phyloP scores from a whole-genome alignment of 1,284 basidiomycete genomes.

The Ceratobasidium sp. region DNA sequence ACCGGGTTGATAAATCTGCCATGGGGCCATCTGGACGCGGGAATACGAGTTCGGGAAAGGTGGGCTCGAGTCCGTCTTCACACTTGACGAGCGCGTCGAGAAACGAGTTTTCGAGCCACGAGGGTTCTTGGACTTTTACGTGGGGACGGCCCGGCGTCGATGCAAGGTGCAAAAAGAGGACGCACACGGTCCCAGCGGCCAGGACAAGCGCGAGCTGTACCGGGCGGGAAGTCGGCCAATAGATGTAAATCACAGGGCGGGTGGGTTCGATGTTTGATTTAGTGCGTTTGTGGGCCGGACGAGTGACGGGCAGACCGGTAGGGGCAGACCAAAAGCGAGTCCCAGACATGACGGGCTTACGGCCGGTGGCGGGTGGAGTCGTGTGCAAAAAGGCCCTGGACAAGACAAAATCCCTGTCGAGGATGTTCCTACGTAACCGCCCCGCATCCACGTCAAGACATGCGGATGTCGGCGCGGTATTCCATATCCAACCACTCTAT shows the following conservation, averaged over 20 bases:
- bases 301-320: neutral
- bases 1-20: conserved; percentile 1
- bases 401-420: neutral
- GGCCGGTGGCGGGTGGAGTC: neutral
- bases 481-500: conserved; percentile 4
- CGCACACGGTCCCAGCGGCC: neutral
- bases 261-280: neutral
- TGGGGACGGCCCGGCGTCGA: neutral
- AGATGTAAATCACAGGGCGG: conserved; percentile 27
- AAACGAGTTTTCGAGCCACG: conserved; percentile 8
- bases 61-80: neutral
- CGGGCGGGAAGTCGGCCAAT: conserved; percentile 30
- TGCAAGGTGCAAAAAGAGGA: neutral
- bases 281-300: conserved; percentile 9
- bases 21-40: conserved; percentile 1
- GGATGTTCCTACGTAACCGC: neutral
- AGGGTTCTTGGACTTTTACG: conserved; percentile 6
- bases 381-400: neutral
- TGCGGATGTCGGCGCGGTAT: conserved; percentile 34
- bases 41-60: neutral
- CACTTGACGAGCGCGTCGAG: conserved; percentile 20
- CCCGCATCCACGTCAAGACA: neutral
- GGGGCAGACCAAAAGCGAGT: conserved; percentile 27
- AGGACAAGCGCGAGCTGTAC: conserved; percentile 1
- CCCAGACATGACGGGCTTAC: conserved; percentile 1